phyloP scores from a whole-genome alignment of 768 basidiomycete species.

The Mycena chlorophos region DNA sequence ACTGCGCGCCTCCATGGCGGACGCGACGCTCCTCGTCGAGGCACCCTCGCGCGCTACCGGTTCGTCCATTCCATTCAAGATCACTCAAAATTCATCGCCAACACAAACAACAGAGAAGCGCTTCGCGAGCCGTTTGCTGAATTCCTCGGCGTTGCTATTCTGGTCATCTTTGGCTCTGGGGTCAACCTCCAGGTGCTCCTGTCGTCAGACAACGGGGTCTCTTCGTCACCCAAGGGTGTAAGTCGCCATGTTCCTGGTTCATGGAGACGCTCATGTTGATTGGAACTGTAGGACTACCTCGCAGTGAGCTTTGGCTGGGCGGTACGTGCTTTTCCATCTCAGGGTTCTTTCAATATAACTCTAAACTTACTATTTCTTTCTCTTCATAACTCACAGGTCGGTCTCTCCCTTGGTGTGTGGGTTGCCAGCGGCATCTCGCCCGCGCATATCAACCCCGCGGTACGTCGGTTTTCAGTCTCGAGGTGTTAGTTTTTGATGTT shows the following conservation, averaged over 20 bases:
- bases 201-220: slow-evolving; percentile 35
- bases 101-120: slow-evolving; percentile 8
- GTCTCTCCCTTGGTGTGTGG: slow-evolving; percentile 43
- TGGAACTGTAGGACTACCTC: slow-evolving; percentile 31
- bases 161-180: slow-evolving; percentile 48
- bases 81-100: no score
- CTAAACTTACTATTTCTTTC: neutral
- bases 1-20: no score
- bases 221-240: slow-evolving; percentile 42
- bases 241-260: slow-evolving; percentile 23
- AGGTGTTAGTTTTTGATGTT: neutral
- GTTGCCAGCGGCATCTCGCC: slow-evolving; percentile 41
- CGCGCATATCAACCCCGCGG: slow-evolving; percentile 33
- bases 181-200: slow-evolving; percentile 43
- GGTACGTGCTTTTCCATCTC: slow-evolving; percentile 20
- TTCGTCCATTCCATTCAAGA: no score
- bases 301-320: slow-evolving; percentile 38
- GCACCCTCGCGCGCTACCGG: no score
- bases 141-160: slow-evolving; percentile 46
- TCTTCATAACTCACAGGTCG: slow-evolving; percentile 19
- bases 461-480: slow-evolving; percentile 6
- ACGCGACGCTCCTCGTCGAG: no score
- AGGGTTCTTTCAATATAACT: neutral
- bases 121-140: slow-evolving; percentile 18
- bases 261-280: neutral